Conservation (phyloP, 768 basidiomycete species). For the Kwoniella sp. region DNA sequence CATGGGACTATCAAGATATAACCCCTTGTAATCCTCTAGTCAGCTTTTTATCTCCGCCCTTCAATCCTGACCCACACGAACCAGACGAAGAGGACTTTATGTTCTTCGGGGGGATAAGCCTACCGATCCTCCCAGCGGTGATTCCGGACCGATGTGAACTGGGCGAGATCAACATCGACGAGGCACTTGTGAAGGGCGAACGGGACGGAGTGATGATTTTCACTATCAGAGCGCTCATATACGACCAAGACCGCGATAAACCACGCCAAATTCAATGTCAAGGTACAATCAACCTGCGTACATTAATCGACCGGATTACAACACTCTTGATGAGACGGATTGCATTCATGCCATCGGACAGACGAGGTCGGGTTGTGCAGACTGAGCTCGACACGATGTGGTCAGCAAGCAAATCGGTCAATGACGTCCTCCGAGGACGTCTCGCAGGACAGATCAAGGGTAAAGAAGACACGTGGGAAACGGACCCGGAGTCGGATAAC, state of each 20-base stretch:
- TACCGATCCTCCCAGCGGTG: too few relatives aligned
- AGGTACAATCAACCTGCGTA: background rate
- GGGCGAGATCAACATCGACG: background rate
- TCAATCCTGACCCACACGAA: background rate
- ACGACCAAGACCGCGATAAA: background rate
- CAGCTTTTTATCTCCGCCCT: background rate
- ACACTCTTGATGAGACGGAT: background rate
- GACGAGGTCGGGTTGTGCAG: background rate
- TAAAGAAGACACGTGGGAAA: background rate
- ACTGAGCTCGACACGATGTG: background rate
- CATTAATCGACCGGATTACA: background rate
- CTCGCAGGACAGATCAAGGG: background rate
- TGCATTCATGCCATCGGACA: background rate
- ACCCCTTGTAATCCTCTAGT: background rate
- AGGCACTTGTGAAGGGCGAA: background rate
- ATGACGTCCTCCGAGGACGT: background rate
- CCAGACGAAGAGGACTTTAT: too few relatives aligned
- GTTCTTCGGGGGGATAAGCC: too few relatives aligned
- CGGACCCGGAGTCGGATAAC: background rate
- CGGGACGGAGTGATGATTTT: background rate
- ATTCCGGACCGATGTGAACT: background rate
- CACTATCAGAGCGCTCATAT: background rate
- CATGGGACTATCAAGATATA: constrained; percentile 4
- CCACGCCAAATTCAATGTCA: background rate
- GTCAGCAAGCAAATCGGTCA: background rate